Base-by-base conservation (phyloP, 495 filamentous ascomycete species). In the Bombardia bombarda region DNA sequence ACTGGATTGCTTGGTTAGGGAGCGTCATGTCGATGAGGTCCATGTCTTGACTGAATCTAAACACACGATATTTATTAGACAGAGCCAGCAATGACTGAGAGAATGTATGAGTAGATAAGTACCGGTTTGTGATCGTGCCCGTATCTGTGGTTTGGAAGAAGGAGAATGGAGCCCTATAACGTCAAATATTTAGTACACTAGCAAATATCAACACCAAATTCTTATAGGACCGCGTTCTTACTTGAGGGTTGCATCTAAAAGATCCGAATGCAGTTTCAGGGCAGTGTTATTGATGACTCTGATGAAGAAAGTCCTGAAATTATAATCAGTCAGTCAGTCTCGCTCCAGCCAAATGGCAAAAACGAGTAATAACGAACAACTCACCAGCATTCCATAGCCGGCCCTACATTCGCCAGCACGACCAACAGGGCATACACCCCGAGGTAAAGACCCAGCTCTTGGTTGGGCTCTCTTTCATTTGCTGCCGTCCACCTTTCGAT, bases 351-450 rank as follows among this genome's bases (percentile, higher is more conserved):
- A 16, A 13, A 17, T 6, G 18, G 17, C 19, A 32, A 7, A 9
- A 5, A 3, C n/a, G n/a, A n/a, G n/a, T n/a, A n/a, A n/a, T n/a
- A n/a, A n/a, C n/a, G n/a, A n/a, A n/a, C n/a, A 8, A 26, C 40
- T 24, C 20, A 37, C 30, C 44, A 48, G 5, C 32, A 43, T 17
- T 42, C 50, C 2, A 20, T 32, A 5, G 37, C 4, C 20, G 28
- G 8, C 1, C 40, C 38, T 2, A 35, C 7, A 17, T 25, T 32
- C 9, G 37, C 37, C 8, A 53, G 28, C 3, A 60, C 63, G 7
- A 62, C 70, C 32, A 81, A 66, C 55, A 77, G 62, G 14, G 60
- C 71, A 45, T 80, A 80, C 20, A 79, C 68, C 9, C 76, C 74
- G 4, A 81, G 52, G 38, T 74, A 81, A 30, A 73, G 67, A 4